Base-by-base conservation (phyloP, 140 eudicot species). In the Bidens hawaiensis region DNA sequence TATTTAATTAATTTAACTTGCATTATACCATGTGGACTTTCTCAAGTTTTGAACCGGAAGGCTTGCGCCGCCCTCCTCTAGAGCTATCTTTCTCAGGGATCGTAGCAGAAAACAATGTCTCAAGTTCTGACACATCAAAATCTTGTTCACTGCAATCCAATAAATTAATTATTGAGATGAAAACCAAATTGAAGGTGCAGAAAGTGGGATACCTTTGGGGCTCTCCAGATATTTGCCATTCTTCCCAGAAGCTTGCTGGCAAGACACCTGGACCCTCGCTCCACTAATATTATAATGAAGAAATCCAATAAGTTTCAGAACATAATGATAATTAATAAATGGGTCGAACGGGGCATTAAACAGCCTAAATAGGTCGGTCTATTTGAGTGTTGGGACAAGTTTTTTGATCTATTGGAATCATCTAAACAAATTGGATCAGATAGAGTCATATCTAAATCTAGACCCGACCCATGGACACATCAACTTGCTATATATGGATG, bases 231-330 rank as follows among this genome's bases (percentile, higher is more conserved):
- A 81, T 79, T 64, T 86, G 97, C 77, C 86, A 60, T 67, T 90
- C 95, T 48, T 86, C 97, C 97, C 97, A 90, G 76, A 90, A 71
- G 79, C 94, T 83, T 55, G 94, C 95, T 79, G 83, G 85, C 65
- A 83, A 36, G 28, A 78, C 97, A 75, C 90, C 73, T 30, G 94
- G 81, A 17, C 86, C 95, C 75, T 90, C 83, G 81, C 90, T 83
- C 97, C 95, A 90, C 0, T 28, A 24, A 24, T n/a, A 24, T 9
- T 21, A 9, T 23, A 11, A 21, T 49, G 56, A 49, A 49, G 6
- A 49, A 49, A 11, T 19, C 54, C 30, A 22, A 28, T 1, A 8
- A 19, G 30, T 7, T 15, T n/a, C 49, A n/a, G 1, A 3, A 21
- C 3, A 49, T 21, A 22, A 49, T 22, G 56, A 49, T 49, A 49